Conservation (phyloP, 2,329 filamentous ascomycete genomes). For the Metarhizium album region DNA sequence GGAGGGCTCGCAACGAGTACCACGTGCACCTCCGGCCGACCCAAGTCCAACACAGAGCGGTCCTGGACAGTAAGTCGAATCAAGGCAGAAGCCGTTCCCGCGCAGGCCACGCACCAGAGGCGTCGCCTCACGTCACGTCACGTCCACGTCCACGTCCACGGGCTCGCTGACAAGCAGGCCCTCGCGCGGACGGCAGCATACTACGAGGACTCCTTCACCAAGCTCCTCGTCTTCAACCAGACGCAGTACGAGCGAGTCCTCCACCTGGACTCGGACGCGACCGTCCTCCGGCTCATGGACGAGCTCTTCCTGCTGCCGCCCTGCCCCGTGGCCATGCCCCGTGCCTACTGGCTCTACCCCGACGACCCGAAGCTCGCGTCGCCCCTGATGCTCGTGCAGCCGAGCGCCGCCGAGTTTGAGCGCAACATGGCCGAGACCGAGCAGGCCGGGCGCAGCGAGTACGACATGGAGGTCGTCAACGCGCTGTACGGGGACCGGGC, state of each 20-base stretch:
- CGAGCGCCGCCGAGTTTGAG: constrained; percentile 39
- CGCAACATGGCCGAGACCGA: constrained; percentile 20
- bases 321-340: constrained; percentile 53
- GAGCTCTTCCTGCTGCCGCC: constrained; percentile 58
- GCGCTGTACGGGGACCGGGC: constrained; percentile 46
- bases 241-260: constrained; percentile 41
- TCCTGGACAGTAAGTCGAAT: constrained; percentile 2
- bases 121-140: too few species aligned
- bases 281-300: constrained; percentile 53
- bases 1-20: constrained; percentile 33
- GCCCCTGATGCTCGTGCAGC: constrained; percentile 47
- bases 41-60: background rate
- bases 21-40: constrained; percentile 33
- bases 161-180: background rate
- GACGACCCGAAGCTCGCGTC: constrained; percentile 44
- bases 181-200: too few species aligned
- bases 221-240: constrained; percentile 59
- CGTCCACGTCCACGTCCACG: too few species aligned
- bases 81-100: too few species aligned
- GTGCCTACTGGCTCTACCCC: constrained; percentile 58
- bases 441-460: constrained; percentile 25
- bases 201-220: constrained; percentile 56
- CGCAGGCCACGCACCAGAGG: too few species aligned
- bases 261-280: constrained; percentile 52
- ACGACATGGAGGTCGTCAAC: constrained; percentile 61